These are phyloP conservation scores for Penicillium angulare DNA, from an alignment of 495 filamentous ascomycete species.

Conservation along the genomic window DNA sequence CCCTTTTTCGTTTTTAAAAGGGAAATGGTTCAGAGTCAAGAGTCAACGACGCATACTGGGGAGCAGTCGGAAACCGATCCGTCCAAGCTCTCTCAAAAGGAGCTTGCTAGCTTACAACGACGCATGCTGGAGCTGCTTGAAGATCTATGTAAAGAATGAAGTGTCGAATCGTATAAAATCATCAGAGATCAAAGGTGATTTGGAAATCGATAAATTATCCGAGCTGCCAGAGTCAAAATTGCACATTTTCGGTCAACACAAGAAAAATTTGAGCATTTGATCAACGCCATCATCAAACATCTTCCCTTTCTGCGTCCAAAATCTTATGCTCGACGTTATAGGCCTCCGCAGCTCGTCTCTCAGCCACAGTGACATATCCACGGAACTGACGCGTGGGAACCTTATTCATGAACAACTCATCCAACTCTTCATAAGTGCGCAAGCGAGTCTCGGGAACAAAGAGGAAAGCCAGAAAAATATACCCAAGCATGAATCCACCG, in stretches of 20 bases:
- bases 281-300: too few relatives aligned
- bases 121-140: slow-evolving; percentile 62
- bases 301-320: not conserved
- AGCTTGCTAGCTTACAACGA: slow-evolving; percentile 52
- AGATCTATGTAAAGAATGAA: slow-evolving; percentile 56
- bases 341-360: slow-evolving; percentile 1
- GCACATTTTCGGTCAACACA: too few relatives aligned
- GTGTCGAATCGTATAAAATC: too few relatives aligned
- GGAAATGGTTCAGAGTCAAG: slow-evolving; percentile 33
- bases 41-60: too few relatives aligned
- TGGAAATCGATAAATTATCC: too few relatives aligned
- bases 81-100: slow-evolving; percentile 33
- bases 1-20: slow-evolving; percentile 62
- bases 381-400: not conserved
- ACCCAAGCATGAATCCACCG: not conserved
- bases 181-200: too few relatives aligned
- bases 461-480: not conserved
- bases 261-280: too few relatives aligned
- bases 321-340: not conserved
- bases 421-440: slow-evolving; percentile 5
- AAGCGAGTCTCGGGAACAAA: slow-evolving; percentile 1
- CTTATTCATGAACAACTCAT: slow-evolving; percentile 3
- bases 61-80: not conserved
- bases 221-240: too few relatives aligned
- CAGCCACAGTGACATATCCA: not conserved